These are phyloP conservation scores for Polytrichum commune DNA, from an alignment of 225 moss, liverwort and hornwort genomes.

Conservation along the genomic window DNA sequence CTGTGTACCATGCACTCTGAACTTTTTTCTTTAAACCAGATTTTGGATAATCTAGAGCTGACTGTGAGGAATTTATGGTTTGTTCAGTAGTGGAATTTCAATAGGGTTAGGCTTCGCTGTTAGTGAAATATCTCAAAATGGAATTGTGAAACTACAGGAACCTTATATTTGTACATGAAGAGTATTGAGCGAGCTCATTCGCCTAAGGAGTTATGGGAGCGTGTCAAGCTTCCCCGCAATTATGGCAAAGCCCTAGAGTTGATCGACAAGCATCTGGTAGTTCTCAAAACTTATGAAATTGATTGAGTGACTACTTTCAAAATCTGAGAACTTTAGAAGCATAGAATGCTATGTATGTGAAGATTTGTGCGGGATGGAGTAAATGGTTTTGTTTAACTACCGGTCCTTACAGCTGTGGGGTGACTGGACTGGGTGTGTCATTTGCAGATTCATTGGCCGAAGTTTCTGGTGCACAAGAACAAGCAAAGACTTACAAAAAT, in stretches of 20 bases:
- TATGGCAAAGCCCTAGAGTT: slow-evolving; percentile 84
- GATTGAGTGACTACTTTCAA: too few species aligned
- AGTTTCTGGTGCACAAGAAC: slow-evolving; percentile 82
- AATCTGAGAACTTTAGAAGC: too few species aligned
- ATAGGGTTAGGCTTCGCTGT: too few species aligned
- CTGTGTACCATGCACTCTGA: background rate
- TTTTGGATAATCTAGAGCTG: too few species aligned
- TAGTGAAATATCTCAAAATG: too few species aligned
- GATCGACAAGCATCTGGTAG: slow-evolving; percentile 74
- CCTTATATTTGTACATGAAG: slow-evolving; percentile 97
- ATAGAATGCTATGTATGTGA: too few species aligned
- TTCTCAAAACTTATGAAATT: background rate
- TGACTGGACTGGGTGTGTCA: background rate
- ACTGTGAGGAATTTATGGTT: too few species aligned
- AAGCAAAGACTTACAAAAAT: slow-evolving; percentile 63
- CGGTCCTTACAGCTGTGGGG: too few species aligned
- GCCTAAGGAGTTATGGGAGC: slow-evolving; percentile 93
- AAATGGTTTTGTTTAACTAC: too few species aligned
- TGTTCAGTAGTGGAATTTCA: too few species aligned
- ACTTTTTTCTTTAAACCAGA: background rate
- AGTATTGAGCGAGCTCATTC: slow-evolving; percentile 85
- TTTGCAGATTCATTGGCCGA: slow-evolving; percentile 81
- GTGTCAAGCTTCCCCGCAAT: slow-evolving; percentile 86
- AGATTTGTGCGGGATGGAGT: too few species aligned
- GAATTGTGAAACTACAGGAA: slow-evolving; percentile 34